A percentile compares a stretch with the other conserved stretches of the same genome.
phyloP scores from a whole-genome alignment of 345 rosid genomes.

The Moringa oleifera region DNA sequence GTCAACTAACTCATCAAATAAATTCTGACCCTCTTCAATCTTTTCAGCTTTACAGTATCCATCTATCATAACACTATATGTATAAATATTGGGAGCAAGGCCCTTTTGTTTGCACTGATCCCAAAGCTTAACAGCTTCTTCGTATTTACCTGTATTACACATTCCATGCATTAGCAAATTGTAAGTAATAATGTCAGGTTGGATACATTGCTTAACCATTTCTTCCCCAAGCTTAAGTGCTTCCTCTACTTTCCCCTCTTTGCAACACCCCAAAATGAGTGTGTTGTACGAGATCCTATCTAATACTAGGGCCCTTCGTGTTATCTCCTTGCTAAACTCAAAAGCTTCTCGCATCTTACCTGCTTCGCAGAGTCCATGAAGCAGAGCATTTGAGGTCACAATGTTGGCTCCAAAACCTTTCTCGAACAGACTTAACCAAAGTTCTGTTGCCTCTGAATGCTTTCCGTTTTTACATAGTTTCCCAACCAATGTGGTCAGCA shows the following conservation, averaged over 20 bases:
- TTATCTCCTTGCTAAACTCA: conserved; percentile 49
- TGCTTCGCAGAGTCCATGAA: conserved; percentile 65
- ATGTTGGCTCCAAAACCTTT: conserved; percentile 44
- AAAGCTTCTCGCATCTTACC: conserved; percentile 51
- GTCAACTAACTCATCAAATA: conserved; percentile 48
- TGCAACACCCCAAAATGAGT: conserved; percentile 51
- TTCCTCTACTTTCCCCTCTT: conserved; percentile 45
- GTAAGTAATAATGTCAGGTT: conserved; percentile 57
- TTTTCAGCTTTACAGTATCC: conserved; percentile 68
- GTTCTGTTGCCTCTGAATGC: conserved; percentile 47
- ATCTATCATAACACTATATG: conserved; percentile 67
- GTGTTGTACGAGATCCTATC: conserved; percentile 58
- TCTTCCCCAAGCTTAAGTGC: conserved; percentile 54
- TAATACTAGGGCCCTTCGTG: conserved; percentile 39
- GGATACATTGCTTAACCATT: conserved; percentile 56
- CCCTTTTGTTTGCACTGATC: conserved; percentile 43
- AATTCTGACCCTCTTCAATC: conserved; percentile 53
- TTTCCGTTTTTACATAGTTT: conserved; percentile 60
- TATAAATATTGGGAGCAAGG: conserved; percentile 41
- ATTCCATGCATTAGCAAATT: conserved; percentile 55
- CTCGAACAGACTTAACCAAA: conserved; percentile 46
- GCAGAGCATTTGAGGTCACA: conserved; percentile 66
- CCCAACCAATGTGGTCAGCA: conserved; percentile 51
- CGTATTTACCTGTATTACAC: conserved; percentile 43
- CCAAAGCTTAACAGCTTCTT: conserved; percentile 64